Base-by-base conservation (phyloP, 225 moss, liverwort and hornwort genomes). In the Climacium dendroides region DNA sequence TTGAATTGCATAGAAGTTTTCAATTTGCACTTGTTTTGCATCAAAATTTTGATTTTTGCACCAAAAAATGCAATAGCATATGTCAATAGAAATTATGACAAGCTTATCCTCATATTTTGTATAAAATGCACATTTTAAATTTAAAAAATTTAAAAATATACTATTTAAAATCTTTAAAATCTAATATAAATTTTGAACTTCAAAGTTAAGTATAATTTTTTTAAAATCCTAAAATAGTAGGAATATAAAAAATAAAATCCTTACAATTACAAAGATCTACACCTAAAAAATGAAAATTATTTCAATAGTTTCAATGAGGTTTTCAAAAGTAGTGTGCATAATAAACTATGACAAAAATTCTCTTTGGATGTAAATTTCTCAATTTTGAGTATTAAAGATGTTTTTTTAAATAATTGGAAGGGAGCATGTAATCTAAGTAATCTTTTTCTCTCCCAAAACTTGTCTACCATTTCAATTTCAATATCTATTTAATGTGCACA, bases 401-500 rank as follows among this genome's bases (percentile, higher is more conserved):
- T 32, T 19, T 11, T 14, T 9, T 15, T 20, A 30, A 15, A 26
- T 15, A 41, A 25, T 70, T 25, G 5, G 1, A 13, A 3, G 0
- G 0, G 15, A 11, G 8, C 3, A 22, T 32, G 1, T 13, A 32
- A 2, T 47, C 4, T 19, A 19, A 30, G 6, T 14, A 47, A 4
- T 52, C 13, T 74, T 45, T 45, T 45, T 45, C 7, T 34, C 4
- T 24, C 3, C 15, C 16, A 22, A 15, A 34, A 8, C 0, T 35
- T 75, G 8, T 52, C 9, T 14, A 22, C 5, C 5, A 35, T 35
- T 2, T 75, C 3, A 52, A 22, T 2, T 34, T 52, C 5, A 3
- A 34, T 52, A 2, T 35, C 13, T 35, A 34, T 53, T 52, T 32
- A 35, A 6, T 35, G 2, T 1, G 0, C 0, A 35, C 1, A 35